Evolutionary conservation across 176 grass and related monocot genomes (phyloP).

Genomic region (Themeda triandra): DNA sequence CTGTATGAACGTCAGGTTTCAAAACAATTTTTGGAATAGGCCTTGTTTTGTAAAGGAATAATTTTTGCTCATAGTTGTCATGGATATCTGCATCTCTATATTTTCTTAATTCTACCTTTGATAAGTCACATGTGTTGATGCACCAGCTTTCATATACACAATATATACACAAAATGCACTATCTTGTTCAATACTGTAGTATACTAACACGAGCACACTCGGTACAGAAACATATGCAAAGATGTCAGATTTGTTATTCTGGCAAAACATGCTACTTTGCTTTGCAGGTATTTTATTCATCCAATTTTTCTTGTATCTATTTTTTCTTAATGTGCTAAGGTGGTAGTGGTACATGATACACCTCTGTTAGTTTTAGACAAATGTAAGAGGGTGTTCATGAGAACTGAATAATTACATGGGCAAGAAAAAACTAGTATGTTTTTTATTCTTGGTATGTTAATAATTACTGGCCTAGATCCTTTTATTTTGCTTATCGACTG

Average conservation of each 20-base stretch:
- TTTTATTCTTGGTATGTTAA: not conserved
- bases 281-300: slow-evolving; percentile 69
- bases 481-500: not conserved
- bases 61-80: not conserved
- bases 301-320: not conserved
- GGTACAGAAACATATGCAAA: slow-evolving; percentile 82
- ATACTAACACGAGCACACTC: slow-evolving; percentile 34
- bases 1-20: not conserved
- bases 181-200: slow-evolving; percentile 11
- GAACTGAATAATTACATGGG: not conserved
- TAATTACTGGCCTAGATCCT: not conserved
- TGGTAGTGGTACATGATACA: not conserved
- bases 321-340: slow-evolving; percentile 16
- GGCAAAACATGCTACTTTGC: slow-evolving; percentile 88
- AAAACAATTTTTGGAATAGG: not conserved
- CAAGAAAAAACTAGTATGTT: not conserved
- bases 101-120: not conserved
- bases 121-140: not conserved
- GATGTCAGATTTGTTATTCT: slow-evolving; percentile 85
- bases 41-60: not conserved
- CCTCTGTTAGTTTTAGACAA: not conserved
- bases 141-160: slow-evolving; percentile 18
- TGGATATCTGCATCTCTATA: not conserved
- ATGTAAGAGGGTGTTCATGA: not conserved
- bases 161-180: not conserved